Evolutionary conservation across 2,329 filamentous ascomycete species (phyloP), one percentile per base, ranked within the genome.

Genomic region (Alternaria gaisen): DNA sequence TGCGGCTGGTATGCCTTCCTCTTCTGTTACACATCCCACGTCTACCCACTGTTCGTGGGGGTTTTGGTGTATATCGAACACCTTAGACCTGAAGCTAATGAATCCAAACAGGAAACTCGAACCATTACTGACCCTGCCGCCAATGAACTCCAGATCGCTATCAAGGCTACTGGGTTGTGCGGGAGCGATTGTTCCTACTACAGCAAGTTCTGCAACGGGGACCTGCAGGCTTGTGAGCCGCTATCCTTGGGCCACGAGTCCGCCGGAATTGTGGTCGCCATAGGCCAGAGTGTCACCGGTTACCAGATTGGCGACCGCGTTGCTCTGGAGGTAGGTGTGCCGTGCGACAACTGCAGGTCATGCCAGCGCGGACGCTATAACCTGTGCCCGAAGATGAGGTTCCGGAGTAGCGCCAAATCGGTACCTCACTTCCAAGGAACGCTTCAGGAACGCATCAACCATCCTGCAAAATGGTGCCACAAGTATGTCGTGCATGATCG

Each of bases 161-260:
- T 91, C 75, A 86, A 85, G 69, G 84, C 86, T 7, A 91, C 89
- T 24, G 88, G 89, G 38, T 88, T 91, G 69, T 91, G 89, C 75
- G 89, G 89, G 57, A 90, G 88, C 8, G 89, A 91, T 76, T 85
- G 90, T 55, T 87, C 87, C 54, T 91, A 91, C 77, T 91, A 90
- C 81, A 90, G 87, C 75, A 90, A 90, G 71, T 90, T 90, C 72
- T 87, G 88, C 77, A 91, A 91, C 71, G 89, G 89, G 46, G 88
- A 90, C 76, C 83, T 91, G 52, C 88, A 88, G 68, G 88, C 87
- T 47, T 88, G 86, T 65, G 83, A 85, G 62, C 89, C 89, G 28
- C 80, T 91, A 32, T 89, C 87, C 5, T 83, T 91, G 3, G 78
- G 79, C 41, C 78, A 80, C 44, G 79, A 80, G 68, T 80, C 78